These are phyloP conservation scores for Allium cepa DNA, from an alignment of 106 monocot species.

Conservation along the genomic window DNA sequence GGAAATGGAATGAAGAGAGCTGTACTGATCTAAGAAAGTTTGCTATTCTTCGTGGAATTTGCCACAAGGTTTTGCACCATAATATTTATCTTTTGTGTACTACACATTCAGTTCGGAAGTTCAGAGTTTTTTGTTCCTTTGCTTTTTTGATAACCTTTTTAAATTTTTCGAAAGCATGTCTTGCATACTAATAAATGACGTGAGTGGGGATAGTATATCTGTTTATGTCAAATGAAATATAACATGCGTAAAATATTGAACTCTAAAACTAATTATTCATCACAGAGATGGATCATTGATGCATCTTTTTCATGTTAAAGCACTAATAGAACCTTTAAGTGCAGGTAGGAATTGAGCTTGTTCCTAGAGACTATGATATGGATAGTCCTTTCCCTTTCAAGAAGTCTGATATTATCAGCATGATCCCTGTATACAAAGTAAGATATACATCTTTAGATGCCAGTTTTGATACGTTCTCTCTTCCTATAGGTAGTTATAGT, in stretches of 20 bases:
- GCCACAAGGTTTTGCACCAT: slow-evolving; percentile 63
- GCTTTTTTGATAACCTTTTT: too few relatives aligned
- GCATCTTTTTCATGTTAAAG: not conserved
- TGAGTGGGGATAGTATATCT: too few relatives aligned
- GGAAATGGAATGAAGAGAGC: slow-evolving; percentile 63
- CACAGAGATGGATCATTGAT: too few relatives aligned
- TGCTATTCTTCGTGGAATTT: slow-evolving; percentile 85
- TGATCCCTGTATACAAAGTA: slow-evolving; percentile 94
- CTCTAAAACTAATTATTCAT: too few relatives aligned
- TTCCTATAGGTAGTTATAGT: too few relatives aligned
- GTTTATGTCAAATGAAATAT: too few relatives aligned
- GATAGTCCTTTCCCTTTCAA: slow-evolving; percentile 58
- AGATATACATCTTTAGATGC: not conserved
- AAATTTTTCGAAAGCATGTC: too few relatives aligned
- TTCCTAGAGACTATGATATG: slow-evolving; percentile 91
- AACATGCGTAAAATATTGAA: too few relatives aligned
- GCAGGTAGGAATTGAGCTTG: slow-evolving; percentile 90
- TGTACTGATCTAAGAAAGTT: slow-evolving; percentile 61
- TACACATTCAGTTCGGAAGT: not conserved
- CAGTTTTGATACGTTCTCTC: too few relatives aligned
- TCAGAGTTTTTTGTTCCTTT: too few relatives aligned
- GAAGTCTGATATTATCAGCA: slow-evolving; percentile 82
- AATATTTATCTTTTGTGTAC: not conserved
- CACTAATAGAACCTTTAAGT: not conserved
- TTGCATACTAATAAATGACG: too few relatives aligned